Evolutionary conservation across 352 stramenopile genomes (phyloP), one percentile per base, ranked within the genome.

Genomic region (Thalassiosira hispida): DNA sequence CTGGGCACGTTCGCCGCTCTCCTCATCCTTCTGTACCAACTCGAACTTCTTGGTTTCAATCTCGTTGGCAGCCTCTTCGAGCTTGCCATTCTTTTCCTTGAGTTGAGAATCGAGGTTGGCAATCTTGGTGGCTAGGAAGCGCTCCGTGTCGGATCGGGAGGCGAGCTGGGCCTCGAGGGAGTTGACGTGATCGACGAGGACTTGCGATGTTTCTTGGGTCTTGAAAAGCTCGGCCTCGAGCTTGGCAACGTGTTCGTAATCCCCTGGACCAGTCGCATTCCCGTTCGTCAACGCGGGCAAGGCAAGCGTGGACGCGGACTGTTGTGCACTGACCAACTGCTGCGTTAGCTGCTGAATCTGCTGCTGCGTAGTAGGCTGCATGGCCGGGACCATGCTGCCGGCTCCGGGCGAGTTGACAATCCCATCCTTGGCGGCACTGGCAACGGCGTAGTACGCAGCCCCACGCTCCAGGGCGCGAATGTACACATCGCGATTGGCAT

Each of bases 161-260:
- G 74, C 73, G 9, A 93, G 62, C 55, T 92, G 81, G 6, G 83
- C 81, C 63, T 93, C 88, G 35, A 93, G 76, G 9, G 76, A 85
- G 52, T 85, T 88, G 4, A 93, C 84, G 55, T 92, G 88, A 73
- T 93, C 85, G 14, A 91, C 79, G 31, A 92, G 67, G 3, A 91
- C 80, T 67, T 92, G 77, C 14, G 74, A 89, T 11, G 81, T 88
- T 59, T 88, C 85, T 57, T 89, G 73, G 18, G 77, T 90, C 64
- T 90, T 90, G 16, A 25, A 47, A 12, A 93, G 70, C 59, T 92
- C 88, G 0, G 72, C 61, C 60, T 92, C 70, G 27, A 92, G 73
- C 20, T 84, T 75, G 0, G 22, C 46, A 60, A 93, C 44, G 8
- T 52, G 60, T 2, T 63, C 56, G 20, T 53, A 12, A 33, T 66